Conservation (phyloP, 192 early-diverging fungal species). For the Radiomyces spectabilis region DNA sequence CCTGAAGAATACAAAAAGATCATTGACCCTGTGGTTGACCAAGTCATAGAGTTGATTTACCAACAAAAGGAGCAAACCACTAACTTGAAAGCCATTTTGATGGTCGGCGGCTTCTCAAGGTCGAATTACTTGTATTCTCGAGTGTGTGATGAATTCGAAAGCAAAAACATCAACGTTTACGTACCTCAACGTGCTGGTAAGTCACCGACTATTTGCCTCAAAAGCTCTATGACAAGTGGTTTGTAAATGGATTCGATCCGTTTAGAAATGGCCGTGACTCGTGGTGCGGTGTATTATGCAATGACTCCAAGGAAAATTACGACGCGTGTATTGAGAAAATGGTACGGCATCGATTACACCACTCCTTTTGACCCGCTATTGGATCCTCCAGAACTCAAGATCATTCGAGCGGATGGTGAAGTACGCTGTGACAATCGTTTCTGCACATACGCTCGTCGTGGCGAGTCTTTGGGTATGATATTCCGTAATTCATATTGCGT, state of each 20-base stretch:
- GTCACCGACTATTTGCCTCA: too few species aligned
- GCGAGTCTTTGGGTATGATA: constrained; percentile 27
- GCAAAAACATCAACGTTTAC: neutral
- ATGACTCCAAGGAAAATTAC: constrained; percentile 24
- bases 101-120: constrained; percentile 45
- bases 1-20: constrained; percentile 34
- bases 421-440: constrained; percentile 38
- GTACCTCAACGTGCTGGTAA: constrained; percentile 18
- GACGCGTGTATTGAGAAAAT: constrained; percentile 25
- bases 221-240: too few species aligned
- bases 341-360: constrained; percentile 44
- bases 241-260: too few species aligned
- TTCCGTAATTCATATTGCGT: neutral
- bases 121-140: constrained; percentile 35
- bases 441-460: constrained; percentile 36
- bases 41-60: constrained; percentile 29
- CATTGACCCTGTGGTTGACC: constrained; percentile 39
- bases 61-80: constrained; percentile 23
- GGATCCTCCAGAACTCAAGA: constrained; percentile 40
- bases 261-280: constrained; percentile 32
- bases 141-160: constrained; percentile 37
- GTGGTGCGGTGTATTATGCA: constrained; percentile 38
- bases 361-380: constrained; percentile 33
- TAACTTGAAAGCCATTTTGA: constrained; percentile 35
- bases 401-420: constrained; percentile 35